These are phyloP conservation scores for Puccinia brachypodii DNA, from an alignment of 1,284 basidiomycete species.

Conservation along the genomic window DNA sequence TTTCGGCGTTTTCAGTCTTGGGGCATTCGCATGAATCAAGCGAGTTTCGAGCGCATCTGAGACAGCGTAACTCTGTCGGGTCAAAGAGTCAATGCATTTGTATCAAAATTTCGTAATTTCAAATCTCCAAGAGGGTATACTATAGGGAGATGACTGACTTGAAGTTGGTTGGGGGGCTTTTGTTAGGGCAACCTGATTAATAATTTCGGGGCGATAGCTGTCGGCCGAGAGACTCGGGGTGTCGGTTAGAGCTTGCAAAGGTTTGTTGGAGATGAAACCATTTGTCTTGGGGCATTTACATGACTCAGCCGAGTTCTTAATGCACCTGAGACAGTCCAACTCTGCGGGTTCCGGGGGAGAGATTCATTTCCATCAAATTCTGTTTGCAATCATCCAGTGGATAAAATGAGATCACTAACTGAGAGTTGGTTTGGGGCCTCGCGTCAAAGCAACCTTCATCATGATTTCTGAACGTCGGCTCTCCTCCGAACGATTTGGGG, in stretches of 20 bases:
- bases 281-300: not conserved
- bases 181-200: too few species aligned
- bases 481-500: not conserved
- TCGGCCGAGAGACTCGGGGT: too few species aligned
- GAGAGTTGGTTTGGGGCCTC: not conserved
- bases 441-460: not conserved
- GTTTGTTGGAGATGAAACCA: too few species aligned
- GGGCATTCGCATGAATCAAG: not conserved
- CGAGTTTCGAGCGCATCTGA: not conserved
- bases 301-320: not conserved
- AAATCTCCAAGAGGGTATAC: too few species aligned
- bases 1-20: not conserved
- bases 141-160: too few species aligned
- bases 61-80: not conserved
- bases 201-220: too few species aligned
- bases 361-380: not conserved
- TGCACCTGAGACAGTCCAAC: not conserved
- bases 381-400: not conserved
- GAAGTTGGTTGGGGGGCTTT: too few species aligned
- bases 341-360: not conserved
- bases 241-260: too few species aligned
- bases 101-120: too few species aligned
- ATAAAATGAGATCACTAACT: not conserved
- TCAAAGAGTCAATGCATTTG: too few species aligned
- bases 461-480: not conserved